phyloP scores from a whole-genome alignment of 179 eudicot genomes.

The Silene noctiflora region DNA sequence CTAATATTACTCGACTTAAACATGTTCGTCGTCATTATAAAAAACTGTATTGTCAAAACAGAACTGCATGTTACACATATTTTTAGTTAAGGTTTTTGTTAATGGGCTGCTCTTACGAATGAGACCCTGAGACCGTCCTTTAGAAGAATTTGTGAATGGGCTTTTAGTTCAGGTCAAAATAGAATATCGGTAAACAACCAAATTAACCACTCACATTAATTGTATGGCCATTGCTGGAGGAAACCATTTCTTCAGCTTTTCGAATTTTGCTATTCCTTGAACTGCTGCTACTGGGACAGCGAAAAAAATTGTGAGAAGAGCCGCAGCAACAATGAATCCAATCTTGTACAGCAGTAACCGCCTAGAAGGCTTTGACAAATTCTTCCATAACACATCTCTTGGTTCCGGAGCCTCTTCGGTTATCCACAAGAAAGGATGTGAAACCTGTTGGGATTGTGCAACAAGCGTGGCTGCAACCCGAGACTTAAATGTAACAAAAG shows the following conservation, averaged over 20 bases:
- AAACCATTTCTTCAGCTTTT: slow-evolving; percentile 81
- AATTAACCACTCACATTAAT: slow-evolving; percentile 50
- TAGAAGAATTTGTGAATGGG: not conserved
- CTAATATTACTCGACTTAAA: not conserved
- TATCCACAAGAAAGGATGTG: slow-evolving; percentile 80
- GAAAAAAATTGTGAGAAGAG: slow-evolving; percentile 84
- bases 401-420: slow-evolving; percentile 94
- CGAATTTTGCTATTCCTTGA: slow-evolving; percentile 88
- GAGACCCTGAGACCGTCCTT: not conserved
- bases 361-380: slow-evolving; percentile 62
- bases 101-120: not conserved
- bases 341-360: slow-evolving; percentile 59
- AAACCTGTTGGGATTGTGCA: slow-evolving; percentile 79
- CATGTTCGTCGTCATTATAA: not conserved
- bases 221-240: slow-evolving; percentile 88
- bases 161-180: not conserved
- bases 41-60: not conserved
- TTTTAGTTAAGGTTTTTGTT: not conserved
- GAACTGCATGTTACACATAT: too few relatives aligned
- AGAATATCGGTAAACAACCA: not conserved
- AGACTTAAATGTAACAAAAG: slow-evolving; percentile 78
- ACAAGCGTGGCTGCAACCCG: slow-evolving; percentile 75
- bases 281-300: slow-evolving; percentile 83
- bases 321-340: slow-evolving; percentile 49
- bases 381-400: slow-evolving; percentile 84